Evolutionary conservation across 352 stramenopile species (phyloP).

Genomic region (Phytophthora hibernalis): DNA sequence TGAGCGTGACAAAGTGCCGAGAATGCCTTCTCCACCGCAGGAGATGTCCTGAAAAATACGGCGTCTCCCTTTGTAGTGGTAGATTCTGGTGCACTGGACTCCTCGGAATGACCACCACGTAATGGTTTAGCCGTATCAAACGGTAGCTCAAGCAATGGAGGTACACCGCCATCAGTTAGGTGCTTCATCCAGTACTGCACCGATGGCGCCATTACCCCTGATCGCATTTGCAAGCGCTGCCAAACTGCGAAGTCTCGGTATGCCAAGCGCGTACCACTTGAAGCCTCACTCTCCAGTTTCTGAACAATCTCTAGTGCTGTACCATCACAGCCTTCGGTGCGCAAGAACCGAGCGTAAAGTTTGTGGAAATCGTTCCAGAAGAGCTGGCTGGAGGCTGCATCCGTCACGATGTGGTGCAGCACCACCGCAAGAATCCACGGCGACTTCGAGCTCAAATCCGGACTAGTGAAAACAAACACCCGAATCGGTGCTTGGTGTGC

Average conservation of each 20-base stretch:
- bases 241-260: conserved; percentile 63
- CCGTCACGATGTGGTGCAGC: conserved; percentile 68
- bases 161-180: conserved; percentile 26
- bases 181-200: conserved; percentile 61
- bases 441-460: neutral
- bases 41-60: conserved; percentile 45
- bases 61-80: conserved; percentile 24
- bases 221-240: conserved; percentile 49
- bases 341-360: conserved; percentile 31
- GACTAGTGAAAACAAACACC: conserved; percentile 35
- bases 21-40: conserved; percentile 39
- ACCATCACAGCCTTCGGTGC: neutral
- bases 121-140: conserved; percentile 31
- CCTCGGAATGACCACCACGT: conserved; percentile 1
- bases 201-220: conserved; percentile 37
- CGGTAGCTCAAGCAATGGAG: conserved; percentile 48
- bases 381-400: conserved; percentile 50
- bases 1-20: conserved; percentile 40
- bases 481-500: conserved; percentile 43
- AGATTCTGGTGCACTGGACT: neutral
- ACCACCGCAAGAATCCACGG: conserved; percentile 48
- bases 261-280: conserved; percentile 18
- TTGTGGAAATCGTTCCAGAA: conserved; percentile 53
- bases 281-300: conserved; percentile 16
- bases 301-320: neutral